phyloP scores from a whole-genome alignment of 1,284 basidiomycete species.

The Apiotrichum veenhuisii region DNA sequence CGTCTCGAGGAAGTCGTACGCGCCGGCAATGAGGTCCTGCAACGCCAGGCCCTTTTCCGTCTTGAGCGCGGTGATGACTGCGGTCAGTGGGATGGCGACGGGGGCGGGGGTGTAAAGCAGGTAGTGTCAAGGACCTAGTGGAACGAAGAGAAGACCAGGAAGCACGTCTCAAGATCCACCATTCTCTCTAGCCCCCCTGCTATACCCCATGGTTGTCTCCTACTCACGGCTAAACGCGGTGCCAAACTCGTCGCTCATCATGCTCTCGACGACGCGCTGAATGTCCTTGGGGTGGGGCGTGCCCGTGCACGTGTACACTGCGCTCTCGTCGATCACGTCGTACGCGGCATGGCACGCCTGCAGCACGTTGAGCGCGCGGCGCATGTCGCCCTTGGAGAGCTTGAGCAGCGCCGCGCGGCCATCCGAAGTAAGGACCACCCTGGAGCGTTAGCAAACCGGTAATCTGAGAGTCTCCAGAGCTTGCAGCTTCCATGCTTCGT shows the following conservation, averaged over 20 bases:
- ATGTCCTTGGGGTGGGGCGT: slow-evolving; percentile 93
- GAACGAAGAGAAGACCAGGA: too few species aligned
- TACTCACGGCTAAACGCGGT: slow-evolving; percentile 66
- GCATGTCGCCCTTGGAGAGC: slow-evolving; percentile 95
- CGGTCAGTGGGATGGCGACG: too few species aligned
- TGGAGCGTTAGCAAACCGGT: slow-evolving; percentile 41
- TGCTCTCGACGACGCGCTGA: slow-evolving; percentile 85
- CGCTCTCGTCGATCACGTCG: slow-evolving; percentile 78
- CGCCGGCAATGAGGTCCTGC: slow-evolving; percentile 89
- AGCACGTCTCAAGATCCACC: too few species aligned
- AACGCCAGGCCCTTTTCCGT: slow-evolving; percentile 88
- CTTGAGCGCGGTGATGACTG: slow-evolving; percentile 84
- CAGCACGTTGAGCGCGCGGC: slow-evolving; percentile 88
- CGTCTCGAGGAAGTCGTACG: slow-evolving; percentile 84
- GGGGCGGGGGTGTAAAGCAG: too few species aligned
- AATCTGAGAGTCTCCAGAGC: too few species aligned
- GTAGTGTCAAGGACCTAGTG: too few species aligned
- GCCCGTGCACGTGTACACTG: slow-evolving; percentile 95
- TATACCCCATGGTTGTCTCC: too few species aligned
- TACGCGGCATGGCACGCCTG: slow-evolving; percentile 99
- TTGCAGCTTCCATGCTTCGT: too few species aligned
- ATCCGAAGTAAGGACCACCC: slow-evolving; percentile 79
- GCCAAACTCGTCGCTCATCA: slow-evolving; percentile 95
- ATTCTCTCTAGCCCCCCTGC: too few species aligned
- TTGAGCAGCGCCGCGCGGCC: slow-evolving; percentile 87